Base-by-base conservation (phyloP, 306 rosid species). In the Myrica gale region DNA sequence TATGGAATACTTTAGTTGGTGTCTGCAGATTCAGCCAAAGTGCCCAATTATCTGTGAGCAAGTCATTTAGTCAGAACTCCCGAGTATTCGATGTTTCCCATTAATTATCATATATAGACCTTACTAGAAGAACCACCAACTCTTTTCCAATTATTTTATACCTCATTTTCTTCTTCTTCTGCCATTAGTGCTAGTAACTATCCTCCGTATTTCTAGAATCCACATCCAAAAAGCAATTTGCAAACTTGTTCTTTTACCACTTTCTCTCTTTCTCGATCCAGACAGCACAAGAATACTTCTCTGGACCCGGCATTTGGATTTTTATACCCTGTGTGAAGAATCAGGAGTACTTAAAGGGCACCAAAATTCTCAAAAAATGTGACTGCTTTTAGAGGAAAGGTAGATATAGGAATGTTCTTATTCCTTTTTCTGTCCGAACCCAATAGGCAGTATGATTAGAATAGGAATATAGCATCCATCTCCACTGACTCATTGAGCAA, bases 301-400 rank as follows among this genome's bases (percentile, higher is more conserved):
- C 73, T 56, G 72, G 48, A 73, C 50, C 23, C 50, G 9, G 45
- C 16, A 66, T 41, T 39, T 17, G 44, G 78, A 72, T 67, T 72
- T 56, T 66, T 55, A 63, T 72, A 53, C 73, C 26, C 16, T 17
- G 17, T 46, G 56, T 66, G 77, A 65, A 68, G 74, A 81, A 81
- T 76, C 55, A 6, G 6, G n/a, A 41, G 0, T 42, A 32, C 37
- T 23, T 2, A 68, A 19, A 47, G 68, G 65, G 68, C 13, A 37
- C 21, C 37, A 32, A 70, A 23, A 62, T 42, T 5, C 66, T 20
- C 17, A 17, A 37, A 5, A 68, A 26, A 32, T 32, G 37, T 32
- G 37, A 32, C 37, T 32, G 37, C 37, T 32, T 32, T 32, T 32
- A 32, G 37, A 32, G 37, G 37, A 32, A 32, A 32, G 26, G 10